phyloP scores from a whole-genome alignment of 2,329 filamentous ascomycete genomes.

The Colletotrichum sp. region DNA sequence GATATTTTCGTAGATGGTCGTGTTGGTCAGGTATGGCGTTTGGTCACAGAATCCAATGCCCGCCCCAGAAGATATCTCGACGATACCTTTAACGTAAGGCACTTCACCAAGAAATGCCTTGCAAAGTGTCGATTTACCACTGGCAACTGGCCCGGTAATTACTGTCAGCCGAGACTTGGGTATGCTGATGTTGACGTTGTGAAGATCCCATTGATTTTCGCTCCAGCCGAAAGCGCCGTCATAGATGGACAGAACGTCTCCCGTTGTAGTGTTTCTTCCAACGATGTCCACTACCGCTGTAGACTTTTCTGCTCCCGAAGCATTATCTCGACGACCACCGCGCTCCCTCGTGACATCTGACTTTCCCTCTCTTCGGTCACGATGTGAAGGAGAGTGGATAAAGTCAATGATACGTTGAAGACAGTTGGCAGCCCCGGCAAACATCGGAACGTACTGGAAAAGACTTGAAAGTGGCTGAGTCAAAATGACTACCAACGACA shows the following conservation, averaged over 20 bases:
- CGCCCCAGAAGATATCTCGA: neutral
- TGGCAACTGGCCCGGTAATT: neutral
- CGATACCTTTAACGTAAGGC: neutral
- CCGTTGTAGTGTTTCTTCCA: too few relatives aligned
- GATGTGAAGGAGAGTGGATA: neutral
- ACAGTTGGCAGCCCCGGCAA: neutral
- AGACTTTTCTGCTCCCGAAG: too few relatives aligned
- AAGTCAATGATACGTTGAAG: neutral
- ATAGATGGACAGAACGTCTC: neutral
- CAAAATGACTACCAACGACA: neutral
- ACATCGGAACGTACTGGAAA: neutral
- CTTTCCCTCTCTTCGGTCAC: too few relatives aligned
- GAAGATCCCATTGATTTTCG: neutral
- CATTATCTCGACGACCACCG: too few relatives aligned
- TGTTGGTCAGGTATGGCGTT: constrained; percentile 34
- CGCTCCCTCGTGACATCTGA: too few relatives aligned
- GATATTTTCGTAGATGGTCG: constrained; percentile 40
- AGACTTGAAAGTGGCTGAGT: neutral
- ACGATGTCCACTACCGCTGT: too few relatives aligned
- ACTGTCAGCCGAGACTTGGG: neutral
- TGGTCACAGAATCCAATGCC: constrained; percentile 32
- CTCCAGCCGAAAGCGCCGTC: neutral
- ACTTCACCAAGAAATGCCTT: neutral
- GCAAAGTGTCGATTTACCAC: neutral
- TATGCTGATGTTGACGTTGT: neutral